Evolutionary conservation across 164 flowering plant species (phyloP), one percentile per base, ranked within the genome.

Genomic region (Vitis labrusca): DNA sequence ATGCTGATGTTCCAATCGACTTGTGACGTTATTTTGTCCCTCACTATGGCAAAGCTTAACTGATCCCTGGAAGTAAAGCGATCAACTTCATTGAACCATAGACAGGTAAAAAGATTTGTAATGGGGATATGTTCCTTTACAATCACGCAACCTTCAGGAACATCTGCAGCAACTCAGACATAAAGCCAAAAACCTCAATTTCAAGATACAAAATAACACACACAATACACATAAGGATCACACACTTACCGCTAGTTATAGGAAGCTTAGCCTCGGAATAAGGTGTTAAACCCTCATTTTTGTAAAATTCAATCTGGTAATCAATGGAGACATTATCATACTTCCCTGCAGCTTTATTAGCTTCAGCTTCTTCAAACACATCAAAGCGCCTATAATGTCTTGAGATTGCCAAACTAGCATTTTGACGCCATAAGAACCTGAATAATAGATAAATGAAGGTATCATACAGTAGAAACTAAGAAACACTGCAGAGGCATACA

Each of bases 81-180:
- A 71, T 94, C 98, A 63, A 94, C 99, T 86, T 94, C 99, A 72
- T 92, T 94, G 88, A 94, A 94, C 99, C 99, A 94, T 15, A 88
- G 81, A 68, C 99, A 94, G 53, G 94, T 86, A 70, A 91, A 91
- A 12, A 94, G 88, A 77, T 95, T 95, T 58, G 98, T 89, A 57
- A 93, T 82, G 27, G 98, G 96, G 67, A 85, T 87, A 74, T 95
- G 99, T 74, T 93, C 99, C 68, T 80, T 85, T 59, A 95, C 81
- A 64, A 95, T 85, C 23, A 88, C 94, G 62, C 99, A 95, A 37
- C 99, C 99, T 84, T 95, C 99, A 30, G 99, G 99, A 78, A 95
- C 98, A 89, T 95, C 99, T 92, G 89, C 64, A 74, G 54, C 57
- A 65, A 61, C 55, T 10, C 70, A 54, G 55, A 23, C 70, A 76